Conservation (phyloP, 306 rosid genomes). For the Lathyrus oleraceus region DNA sequence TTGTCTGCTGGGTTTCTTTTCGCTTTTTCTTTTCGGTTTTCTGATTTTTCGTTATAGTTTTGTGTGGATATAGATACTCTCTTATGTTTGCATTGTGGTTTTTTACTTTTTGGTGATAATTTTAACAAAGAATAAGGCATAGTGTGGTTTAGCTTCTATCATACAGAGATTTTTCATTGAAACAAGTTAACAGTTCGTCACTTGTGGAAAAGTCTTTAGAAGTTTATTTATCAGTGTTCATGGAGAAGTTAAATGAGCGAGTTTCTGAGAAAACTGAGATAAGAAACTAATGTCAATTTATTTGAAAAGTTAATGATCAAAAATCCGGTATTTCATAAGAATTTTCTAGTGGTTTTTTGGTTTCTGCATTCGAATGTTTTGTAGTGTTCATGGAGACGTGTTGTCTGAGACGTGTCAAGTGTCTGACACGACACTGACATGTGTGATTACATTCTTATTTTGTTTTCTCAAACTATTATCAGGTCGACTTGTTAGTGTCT, state of each 20-base stretch:
- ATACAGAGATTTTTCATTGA: not conserved
- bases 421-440: no score
- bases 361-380: not conserved
- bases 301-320: not conserved
- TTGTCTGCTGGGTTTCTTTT: conserved; percentile 19
- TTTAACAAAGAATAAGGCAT: conserved; percentile 35
- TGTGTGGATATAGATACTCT: not conserved
- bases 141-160: not conserved
- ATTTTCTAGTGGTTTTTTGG: not conserved
- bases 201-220: not conserved
- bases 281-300: not conserved
- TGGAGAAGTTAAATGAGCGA: not conserved
- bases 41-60: not conserved
- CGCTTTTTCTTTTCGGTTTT: not conserved
- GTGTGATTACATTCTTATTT: no score
- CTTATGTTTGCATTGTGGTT: conserved; percentile 24
- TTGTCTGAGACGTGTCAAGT: no score
- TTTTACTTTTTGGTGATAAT: conserved; percentile 20
- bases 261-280: not conserved
- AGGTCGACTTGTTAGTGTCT: no score
- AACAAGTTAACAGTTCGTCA: not conserved
- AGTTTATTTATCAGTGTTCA: not conserved
- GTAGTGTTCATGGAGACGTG: no score
- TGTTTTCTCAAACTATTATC: no score
- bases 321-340: not conserved